Evolutionary conservation across 495 filamentous ascomycete genomes (phyloP).

Genomic region (Cenococcum geophilum): DNA sequence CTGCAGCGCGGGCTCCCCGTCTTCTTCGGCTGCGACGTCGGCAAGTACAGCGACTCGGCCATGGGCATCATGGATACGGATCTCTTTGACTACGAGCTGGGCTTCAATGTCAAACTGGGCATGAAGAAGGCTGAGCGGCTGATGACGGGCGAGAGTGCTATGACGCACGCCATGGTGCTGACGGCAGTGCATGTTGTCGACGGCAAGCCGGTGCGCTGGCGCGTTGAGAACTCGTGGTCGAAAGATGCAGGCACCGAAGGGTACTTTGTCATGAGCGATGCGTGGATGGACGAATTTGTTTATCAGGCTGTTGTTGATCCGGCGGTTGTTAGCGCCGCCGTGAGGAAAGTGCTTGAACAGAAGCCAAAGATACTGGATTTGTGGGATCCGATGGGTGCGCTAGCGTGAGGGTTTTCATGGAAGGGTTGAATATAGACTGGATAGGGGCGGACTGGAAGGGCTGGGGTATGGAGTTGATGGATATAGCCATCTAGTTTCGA

Average conservation of each 20-base stretch:
- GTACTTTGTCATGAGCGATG: conserved; percentile 81
- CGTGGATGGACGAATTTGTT: conserved; percentile 81
- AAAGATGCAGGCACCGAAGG: conserved; percentile 59
- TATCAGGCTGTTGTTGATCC: conserved; percentile 86
- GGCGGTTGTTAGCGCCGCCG: conserved; percentile 55
- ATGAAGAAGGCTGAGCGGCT: conserved; percentile 69
- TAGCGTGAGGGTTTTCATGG: conserved; percentile 48
- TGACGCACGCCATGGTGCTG: conserved; percentile 91
- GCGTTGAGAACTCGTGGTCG: conserved; percentile 84
- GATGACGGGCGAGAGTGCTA: conserved; percentile 61
- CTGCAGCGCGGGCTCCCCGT: conserved; percentile 67
- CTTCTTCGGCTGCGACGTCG: conserved; percentile 86
- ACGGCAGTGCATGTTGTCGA: conserved; percentile 72
- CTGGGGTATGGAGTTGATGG: no score
- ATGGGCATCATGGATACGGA: conserved; percentile 72
- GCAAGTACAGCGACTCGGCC: conserved; percentile 61
- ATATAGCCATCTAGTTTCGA: no score
- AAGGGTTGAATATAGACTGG: no score
- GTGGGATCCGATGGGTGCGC: conserved; percentile 85
- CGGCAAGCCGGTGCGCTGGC: conserved; percentile 63
- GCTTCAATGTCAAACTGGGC: conserved; percentile 65
- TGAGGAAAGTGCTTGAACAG: conserved; percentile 62
- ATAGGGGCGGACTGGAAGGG: no score
- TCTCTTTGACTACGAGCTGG: conserved; percentile 68
- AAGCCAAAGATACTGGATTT: conserved; percentile 64